Conservation (phyloP, 2,329 filamentous ascomycete genomes). For the Botrytis sinoallii region DNA sequence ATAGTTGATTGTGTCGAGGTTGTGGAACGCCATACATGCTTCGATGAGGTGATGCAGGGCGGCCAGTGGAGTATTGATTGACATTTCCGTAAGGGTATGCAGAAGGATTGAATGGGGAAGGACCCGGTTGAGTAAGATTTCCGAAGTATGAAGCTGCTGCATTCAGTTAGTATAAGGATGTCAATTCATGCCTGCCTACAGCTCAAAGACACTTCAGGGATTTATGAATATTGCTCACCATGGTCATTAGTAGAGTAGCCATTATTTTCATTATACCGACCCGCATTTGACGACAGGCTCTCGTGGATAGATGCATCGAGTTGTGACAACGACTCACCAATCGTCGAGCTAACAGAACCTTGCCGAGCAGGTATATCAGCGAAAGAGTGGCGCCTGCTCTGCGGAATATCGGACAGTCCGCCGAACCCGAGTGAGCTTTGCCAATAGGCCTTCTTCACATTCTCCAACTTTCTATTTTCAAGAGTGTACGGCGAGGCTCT, state of each 20-base stretch:
- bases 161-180: slow-evolving; percentile 27
- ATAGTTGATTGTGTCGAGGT: slow-evolving; percentile 63
- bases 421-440: slow-evolving; percentile 68
- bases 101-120: slow-evolving; percentile 24
- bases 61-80: slow-evolving; percentile 35
- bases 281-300: slow-evolving; percentile 31
- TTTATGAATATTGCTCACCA: slow-evolving; percentile 32
- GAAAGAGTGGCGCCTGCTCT: slow-evolving; percentile 78
- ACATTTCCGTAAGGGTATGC: slow-evolving; percentile 31
- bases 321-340: slow-evolving; percentile 47
- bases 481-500: slow-evolving; percentile 41
- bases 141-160: slow-evolving; percentile 38
- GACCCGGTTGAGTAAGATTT: slow-evolving; percentile 28
- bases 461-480: slow-evolving; percentile 62
- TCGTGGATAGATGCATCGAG: slow-evolving; percentile 36
- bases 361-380: slow-evolving; percentile 65
- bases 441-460: slow-evolving; percentile 67
- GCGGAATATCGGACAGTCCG: slow-evolving; percentile 58
- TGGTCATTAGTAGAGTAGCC: slow-evolving; percentile 37
- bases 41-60: slow-evolving; percentile 59
- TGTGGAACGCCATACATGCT: slow-evolving; percentile 59
- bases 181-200: slow-evolving; percentile 13
- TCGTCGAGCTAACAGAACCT: slow-evolving; percentile 58
- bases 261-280: slow-evolving; percentile 34
- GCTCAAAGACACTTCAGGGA: background rate